Conservation (phyloP, 495 filamentous ascomycete genomes). For the Trypethelium eluteriae region DNA sequence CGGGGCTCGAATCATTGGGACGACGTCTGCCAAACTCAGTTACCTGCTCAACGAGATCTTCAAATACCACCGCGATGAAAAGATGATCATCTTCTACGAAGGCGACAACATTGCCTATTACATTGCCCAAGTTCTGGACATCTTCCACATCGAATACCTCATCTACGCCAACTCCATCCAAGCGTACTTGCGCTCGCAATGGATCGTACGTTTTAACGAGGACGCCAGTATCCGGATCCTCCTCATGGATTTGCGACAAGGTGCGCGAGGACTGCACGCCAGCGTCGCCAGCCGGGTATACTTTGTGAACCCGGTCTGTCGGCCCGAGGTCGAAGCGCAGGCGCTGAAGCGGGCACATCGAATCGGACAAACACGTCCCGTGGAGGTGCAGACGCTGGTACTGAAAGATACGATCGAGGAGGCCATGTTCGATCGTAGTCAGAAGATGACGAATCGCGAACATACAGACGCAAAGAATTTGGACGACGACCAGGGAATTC, state of each 20-base stretch:
- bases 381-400: constrained; percentile 77
- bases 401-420: constrained; percentile 74
- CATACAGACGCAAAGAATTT: constrained; percentile 60
- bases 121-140: constrained; percentile 69
- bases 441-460: constrained; percentile 72
- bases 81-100: constrained; percentile 92
- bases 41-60: constrained; percentile 71
- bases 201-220: constrained; percentile 70
- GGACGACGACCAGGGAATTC: constrained; percentile 69
- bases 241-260: constrained; percentile 82
- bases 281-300: constrained; percentile 76
- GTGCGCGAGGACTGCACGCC: constrained; percentile 81
- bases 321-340: constrained; percentile 79
- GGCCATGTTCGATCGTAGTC: constrained; percentile 63
- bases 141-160: constrained; percentile 37
- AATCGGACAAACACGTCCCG: constrained; percentile 73
- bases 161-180: constrained; percentile 72
- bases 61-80: constrained; percentile 59
- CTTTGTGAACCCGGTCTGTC: constrained; percentile 84
- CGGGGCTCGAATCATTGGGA: constrained; percentile 61
- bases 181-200: constrained; percentile 53
- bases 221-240: constrained; percentile 59
- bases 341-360: constrained; percentile 86
- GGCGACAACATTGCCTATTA: constrained; percentile 65
- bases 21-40: constrained; percentile 77